Percentiles rank a stretch among this genome's conserved stretches.
These are phyloP conservation scores for Sergeia podlipaevii DNA, from an alignment of 208 protist species.

Conservation along the genomic window DNA sequence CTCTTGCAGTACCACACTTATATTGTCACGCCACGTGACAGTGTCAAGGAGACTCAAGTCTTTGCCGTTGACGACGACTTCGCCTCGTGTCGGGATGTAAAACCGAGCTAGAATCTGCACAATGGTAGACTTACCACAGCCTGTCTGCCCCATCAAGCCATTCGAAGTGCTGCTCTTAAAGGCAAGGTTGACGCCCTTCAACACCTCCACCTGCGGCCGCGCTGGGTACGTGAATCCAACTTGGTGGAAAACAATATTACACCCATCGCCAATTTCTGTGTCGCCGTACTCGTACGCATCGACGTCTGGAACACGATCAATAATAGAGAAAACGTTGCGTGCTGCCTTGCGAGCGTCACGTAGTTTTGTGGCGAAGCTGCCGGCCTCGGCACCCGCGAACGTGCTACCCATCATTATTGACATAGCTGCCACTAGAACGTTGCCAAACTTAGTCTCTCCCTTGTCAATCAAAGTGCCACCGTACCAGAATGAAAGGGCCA, in stretches of 20 bases:
- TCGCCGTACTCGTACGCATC: constrained; percentile 20
- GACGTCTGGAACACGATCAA: constrained; percentile 21
- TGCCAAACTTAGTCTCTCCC: constrained; percentile 18
- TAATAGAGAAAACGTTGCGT: constrained; percentile 18
- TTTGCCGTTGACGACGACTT: constrained; percentile 46
- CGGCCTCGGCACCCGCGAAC: constrained; percentile 17
- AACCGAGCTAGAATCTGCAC: constrained; percentile 55
- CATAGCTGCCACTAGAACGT: constrained; percentile 24
- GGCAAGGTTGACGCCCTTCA: constrained; percentile 13
- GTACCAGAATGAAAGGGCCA: constrained; percentile 31
- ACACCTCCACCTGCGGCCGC: constrained; percentile 10
- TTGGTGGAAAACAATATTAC: constrained; percentile 17
- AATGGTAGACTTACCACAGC: constrained; percentile 75
- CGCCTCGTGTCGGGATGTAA: constrained; percentile 45
- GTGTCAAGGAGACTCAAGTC: constrained; percentile 33
- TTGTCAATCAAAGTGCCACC: constrained; percentile 20
- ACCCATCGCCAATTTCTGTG: constrained; percentile 11
- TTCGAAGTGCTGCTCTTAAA: constrained; percentile 18
- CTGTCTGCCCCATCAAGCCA: constrained; percentile 54
- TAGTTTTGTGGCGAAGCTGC: constrained; percentile 16
- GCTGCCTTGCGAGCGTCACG: constrained; percentile 12
- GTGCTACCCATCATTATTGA: constrained; percentile 20
- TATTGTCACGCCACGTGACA: constrained; percentile 28
- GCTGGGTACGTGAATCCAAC: constrained; percentile 26
- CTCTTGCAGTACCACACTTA: constrained; percentile 28